Percentiles rank a stretch among this genome's conserved stretches.
Conservation (phyloP, 768 basidiomycete genomes). For the Lactarius hengduanensis region DNA sequence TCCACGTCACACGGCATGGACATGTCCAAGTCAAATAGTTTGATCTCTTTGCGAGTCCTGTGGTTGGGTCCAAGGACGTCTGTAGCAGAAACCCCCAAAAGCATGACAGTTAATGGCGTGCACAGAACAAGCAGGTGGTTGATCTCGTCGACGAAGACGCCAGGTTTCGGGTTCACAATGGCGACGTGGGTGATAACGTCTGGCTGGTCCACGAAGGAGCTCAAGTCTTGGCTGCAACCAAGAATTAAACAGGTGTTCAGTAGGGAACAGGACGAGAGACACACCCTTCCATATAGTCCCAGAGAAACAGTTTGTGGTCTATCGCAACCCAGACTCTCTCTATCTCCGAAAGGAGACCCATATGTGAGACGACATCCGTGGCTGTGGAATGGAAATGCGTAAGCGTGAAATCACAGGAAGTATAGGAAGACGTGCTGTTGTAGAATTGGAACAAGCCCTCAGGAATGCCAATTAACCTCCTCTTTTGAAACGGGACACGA, state of each 20-base stretch:
- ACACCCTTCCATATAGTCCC: conserved; percentile 95
- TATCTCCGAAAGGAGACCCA: conserved; percentile 92
- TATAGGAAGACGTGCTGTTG: conserved; percentile 47
- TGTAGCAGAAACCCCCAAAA: conserved; percentile 74
- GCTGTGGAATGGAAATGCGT: conserved; percentile 40
- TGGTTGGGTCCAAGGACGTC: conserved; percentile 42
- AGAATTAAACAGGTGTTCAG: conserved; percentile 16
- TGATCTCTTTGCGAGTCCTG: conserved; percentile 64
- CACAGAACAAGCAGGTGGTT: conserved; percentile 85
- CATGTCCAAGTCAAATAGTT: conserved; percentile 89
- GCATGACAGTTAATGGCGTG: conserved; percentile 76
- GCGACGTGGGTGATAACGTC: conserved; percentile 89
- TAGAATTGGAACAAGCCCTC: conserved; percentile 78
- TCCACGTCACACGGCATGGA: conserved; percentile 73
- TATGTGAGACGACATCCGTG: conserved; percentile 68
- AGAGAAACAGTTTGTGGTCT: conserved; percentile 90
- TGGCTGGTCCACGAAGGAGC: conserved; percentile 87
- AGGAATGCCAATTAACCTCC: conserved; percentile 72
- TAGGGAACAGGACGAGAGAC: conserved; percentile 31
- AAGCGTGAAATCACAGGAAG: conserved; percentile 15
- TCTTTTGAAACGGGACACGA: conserved; percentile 77
- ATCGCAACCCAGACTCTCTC: conserved; percentile 95
- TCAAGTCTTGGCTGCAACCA: conserved; percentile 72
- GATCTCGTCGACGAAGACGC: conserved; percentile 93
- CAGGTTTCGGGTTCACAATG: conserved; percentile 79